Conservation (phyloP, 768 basidiomycete species). For the Xerocomus brunneocitrinus region DNA sequence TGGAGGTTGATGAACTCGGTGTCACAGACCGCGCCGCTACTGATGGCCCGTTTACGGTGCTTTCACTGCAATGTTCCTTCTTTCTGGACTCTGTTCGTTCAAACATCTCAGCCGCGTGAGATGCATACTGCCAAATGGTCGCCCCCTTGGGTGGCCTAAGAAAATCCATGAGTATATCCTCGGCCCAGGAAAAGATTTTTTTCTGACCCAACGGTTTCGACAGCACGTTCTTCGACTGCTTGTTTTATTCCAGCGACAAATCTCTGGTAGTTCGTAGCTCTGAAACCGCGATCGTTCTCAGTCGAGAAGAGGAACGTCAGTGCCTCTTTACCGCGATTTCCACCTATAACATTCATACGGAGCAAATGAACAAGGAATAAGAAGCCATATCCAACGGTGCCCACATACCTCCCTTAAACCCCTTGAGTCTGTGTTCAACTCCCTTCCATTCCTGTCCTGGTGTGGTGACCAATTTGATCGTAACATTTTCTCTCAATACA, state of each 20-base stretch:
- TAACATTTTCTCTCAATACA: constrained; percentile 13
- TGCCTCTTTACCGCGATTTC: neutral
- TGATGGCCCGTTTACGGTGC: neutral
- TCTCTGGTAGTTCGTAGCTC: constrained; percentile 18
- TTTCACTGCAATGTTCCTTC: neutral
- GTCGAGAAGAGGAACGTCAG: constrained; percentile 25
- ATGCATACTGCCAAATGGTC: constrained; percentile 13
- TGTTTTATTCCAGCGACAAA: constrained; percentile 15
- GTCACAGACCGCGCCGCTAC: constrained; percentile 11
- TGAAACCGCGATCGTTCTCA: constrained; percentile 13
- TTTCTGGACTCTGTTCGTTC: constrained; percentile 5
- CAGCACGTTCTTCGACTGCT: neutral
- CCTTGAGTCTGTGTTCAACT: constrained; percentile 9
- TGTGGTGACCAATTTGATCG: constrained; percentile 19
- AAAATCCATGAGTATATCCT: neutral
- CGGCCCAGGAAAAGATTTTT: neutral
- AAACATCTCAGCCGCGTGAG: constrained; percentile 12
- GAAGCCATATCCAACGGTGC: neutral
- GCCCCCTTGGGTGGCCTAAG: constrained; percentile 15
- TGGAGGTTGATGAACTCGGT: constrained; percentile 18
- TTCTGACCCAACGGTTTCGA: constrained; percentile 16
- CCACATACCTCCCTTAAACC: constrained; percentile 26
- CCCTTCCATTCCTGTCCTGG: constrained; percentile 4
- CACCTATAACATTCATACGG: constrained; percentile 13
- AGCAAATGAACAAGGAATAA: neutral